Conservation (phyloP, 306 rosid species). For the Acmispon strigosus region DNA sequence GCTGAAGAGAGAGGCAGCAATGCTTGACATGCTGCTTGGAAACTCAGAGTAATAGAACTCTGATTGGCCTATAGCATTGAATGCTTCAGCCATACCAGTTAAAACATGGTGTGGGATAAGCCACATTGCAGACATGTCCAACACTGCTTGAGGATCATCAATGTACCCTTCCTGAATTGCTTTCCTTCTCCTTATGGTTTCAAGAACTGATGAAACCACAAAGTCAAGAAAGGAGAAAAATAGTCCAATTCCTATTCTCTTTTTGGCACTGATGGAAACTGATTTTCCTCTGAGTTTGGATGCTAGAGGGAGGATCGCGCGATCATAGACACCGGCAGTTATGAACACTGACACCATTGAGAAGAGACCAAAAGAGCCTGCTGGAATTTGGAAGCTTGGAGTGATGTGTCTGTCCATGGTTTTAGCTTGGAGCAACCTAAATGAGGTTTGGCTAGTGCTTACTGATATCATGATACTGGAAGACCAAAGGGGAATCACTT, state of each 20-base stretch:
- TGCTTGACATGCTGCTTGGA: conserved; percentile 55
- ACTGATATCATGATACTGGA: conserved; percentile 42
- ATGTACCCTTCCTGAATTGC: conserved; percentile 34
- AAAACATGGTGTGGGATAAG: conserved; percentile 45
- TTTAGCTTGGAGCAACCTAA: conserved; percentile 52
- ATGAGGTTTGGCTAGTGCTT: conserved; percentile 29
- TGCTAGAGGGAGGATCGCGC: conserved; percentile 46
- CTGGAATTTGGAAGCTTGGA: conserved; percentile 42
- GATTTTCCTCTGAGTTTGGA: conserved; percentile 51
- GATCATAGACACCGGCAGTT: conserved; percentile 48
- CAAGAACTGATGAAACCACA: conserved; percentile 35
- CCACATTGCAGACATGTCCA: conserved; percentile 66
- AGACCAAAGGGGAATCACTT: conserved; percentile 64
- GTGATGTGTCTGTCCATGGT: conserved; percentile 52
- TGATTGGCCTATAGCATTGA: conserved; percentile 51
- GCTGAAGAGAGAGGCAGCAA: conserved; percentile 47
- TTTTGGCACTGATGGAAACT: conserved; percentile 33
- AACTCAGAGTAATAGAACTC: conserved; percentile 71
- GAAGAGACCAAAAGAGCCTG: conserved; percentile 43
- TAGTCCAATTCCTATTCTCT: conserved; percentile 57
- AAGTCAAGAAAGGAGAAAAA: conserved; percentile 33
- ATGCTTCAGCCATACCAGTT: conserved; percentile 58
- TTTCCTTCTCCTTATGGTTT: conserved; percentile 29
- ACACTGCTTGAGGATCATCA: conserved; percentile 25
- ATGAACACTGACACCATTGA: conserved; percentile 13